These are phyloP conservation scores for Plasmodium inui DNA, from an alignment of 169 alveolate species.

Conservation along the genomic window DNA sequence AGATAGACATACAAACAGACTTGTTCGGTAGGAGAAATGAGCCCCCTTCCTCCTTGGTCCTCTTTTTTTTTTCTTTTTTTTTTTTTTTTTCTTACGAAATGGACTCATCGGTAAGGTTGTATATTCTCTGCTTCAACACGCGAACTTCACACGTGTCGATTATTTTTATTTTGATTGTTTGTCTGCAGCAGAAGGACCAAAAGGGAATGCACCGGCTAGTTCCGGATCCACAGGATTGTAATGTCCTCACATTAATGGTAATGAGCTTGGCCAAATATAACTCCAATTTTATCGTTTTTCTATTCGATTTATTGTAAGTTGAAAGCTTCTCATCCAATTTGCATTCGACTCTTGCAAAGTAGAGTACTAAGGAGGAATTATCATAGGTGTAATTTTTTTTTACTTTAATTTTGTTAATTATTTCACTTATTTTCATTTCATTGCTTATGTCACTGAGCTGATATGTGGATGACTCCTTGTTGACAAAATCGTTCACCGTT, in stretches of 20 bases:
- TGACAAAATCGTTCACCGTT: conserved; percentile 38
- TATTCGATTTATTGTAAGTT: conserved; percentile 54
- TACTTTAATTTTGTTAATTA: conserved; percentile 46
- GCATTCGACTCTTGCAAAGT: conserved; percentile 71
- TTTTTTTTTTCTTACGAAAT: conserved; percentile 27
- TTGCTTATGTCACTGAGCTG: conserved; percentile 41
- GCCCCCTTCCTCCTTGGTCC: background rate
- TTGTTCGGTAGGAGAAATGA: background rate
- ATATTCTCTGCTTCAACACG: conserved; percentile 35
- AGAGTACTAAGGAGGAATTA: conserved; percentile 29
- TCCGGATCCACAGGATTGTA: conserved; percentile 73
- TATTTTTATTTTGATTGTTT: conserved; percentile 40
- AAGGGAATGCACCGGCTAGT: conserved; percentile 60
- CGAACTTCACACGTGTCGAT: conserved; percentile 64
- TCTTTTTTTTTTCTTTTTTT: background rate
- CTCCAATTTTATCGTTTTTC: conserved; percentile 48
- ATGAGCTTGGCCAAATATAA: conserved; percentile 39
- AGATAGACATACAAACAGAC: background rate
- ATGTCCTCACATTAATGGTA: conserved; percentile 51
- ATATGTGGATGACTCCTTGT: conserved; percentile 32
- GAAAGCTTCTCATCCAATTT: conserved; percentile 41
- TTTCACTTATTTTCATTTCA: conserved; percentile 33
- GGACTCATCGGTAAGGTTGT: conserved; percentile 34
- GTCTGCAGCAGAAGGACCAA: conserved; percentile 67
- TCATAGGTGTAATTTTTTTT: conserved; percentile 43